Evolutionary conservation across 306 rosid species (phyloP).

Genomic region (Fagus sylvatica): DNA sequence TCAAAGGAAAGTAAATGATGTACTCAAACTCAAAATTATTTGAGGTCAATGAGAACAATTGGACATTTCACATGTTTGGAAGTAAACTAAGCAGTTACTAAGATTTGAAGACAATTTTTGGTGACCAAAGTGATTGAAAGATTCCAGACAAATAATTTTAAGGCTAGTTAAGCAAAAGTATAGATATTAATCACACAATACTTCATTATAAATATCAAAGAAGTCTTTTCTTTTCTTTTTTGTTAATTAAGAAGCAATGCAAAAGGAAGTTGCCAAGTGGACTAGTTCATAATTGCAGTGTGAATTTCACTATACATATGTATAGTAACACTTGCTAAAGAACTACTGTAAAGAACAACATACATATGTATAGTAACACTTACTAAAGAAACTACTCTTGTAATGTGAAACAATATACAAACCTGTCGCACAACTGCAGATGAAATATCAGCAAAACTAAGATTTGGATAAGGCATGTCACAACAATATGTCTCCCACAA

Average conservation of each 20-base stretch:
- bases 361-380: neutral
- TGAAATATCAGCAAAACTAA: constrained; percentile 72
- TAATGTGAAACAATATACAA: constrained; percentile 5
- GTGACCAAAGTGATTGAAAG: neutral
- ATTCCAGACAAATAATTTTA: neutral
- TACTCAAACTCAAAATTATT: neutral
- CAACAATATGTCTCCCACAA: constrained; percentile 93
- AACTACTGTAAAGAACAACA: neutral
- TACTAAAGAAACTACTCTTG: neutral
- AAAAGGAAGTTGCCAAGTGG: neutral
- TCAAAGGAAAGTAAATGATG: neutral
- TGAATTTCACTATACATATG: neutral
- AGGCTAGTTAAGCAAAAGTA: neutral
- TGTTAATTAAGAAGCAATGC: neutral
- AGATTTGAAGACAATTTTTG: neutral
- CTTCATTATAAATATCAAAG: neutral
- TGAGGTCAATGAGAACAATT: neutral
- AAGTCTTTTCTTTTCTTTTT: neutral
- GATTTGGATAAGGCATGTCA: constrained; percentile 83
- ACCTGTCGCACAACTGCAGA: constrained; percentile 82
- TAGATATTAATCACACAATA: neutral
- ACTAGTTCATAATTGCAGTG: neutral
- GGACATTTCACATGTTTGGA: neutral
- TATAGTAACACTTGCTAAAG: neutral
- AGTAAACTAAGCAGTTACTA: neutral